phyloP scores from a whole-genome alignment of 164 flowering plant genomes.

The Euptelea pleiosperma region DNA sequence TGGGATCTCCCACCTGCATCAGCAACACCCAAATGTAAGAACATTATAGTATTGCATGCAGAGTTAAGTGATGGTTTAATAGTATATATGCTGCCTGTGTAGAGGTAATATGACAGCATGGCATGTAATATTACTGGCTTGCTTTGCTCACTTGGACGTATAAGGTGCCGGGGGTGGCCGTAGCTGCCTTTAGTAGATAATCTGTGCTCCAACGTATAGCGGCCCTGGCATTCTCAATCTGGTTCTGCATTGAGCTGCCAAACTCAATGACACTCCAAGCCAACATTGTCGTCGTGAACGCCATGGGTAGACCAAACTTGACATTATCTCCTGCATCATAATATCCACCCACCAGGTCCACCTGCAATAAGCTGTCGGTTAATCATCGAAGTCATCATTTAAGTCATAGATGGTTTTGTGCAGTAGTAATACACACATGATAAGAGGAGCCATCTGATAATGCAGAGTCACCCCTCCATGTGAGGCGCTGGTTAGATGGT shows the following conservation, averaged over 20 bases:
- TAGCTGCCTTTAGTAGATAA: slow-evolving; percentile 83
- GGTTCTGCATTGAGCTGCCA: slow-evolving; percentile 57
- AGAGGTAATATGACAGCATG: background rate
- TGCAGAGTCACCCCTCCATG: slow-evolving; percentile 76
- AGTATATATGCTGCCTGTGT: too few relatives aligned
- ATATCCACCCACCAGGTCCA: slow-evolving; percentile 85
- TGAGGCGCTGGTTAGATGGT: slow-evolving; percentile 62
- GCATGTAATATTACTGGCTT: slow-evolving; percentile 1
- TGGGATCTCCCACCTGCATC: slow-evolving; percentile 81
- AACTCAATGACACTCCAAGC: slow-evolving; percentile 95
- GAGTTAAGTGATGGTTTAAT: too few relatives aligned
- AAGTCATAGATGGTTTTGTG: background rate
- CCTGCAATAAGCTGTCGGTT: slow-evolving; percentile 39
- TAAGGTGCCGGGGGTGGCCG: slow-evolving; percentile 61
- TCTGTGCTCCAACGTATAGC: slow-evolving; percentile 86
- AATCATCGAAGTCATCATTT: too few relatives aligned
- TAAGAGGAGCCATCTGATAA: slow-evolving; percentile 67
- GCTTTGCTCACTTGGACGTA: slow-evolving; percentile 67
- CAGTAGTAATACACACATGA: slow-evolving; percentile 36
- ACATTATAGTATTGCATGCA: too few relatives aligned
- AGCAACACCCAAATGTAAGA: background rate
- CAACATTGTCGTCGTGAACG: slow-evolving; percentile 77
- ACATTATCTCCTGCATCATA: slow-evolving; percentile 96
- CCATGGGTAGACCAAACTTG: slow-evolving; percentile 93
- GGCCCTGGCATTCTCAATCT: slow-evolving; percentile 53